Evolutionary conservation across 129 eudicot genomes (phyloP).

Genomic region (Escallonia herrerae): DNA sequence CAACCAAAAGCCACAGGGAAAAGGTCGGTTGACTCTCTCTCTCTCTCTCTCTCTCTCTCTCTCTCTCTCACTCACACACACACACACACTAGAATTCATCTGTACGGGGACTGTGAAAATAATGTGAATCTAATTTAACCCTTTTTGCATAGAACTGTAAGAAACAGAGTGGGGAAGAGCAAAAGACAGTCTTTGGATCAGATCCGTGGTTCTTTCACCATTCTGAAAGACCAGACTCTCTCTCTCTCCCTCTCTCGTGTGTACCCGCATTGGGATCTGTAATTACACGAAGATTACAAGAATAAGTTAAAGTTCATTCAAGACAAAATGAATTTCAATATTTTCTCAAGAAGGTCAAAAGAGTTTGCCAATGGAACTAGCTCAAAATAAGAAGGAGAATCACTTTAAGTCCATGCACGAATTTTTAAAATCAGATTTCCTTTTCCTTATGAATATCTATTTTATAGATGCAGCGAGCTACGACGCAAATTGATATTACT

Average conservation of each 20-base stretch:
- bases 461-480: too few relatives aligned
- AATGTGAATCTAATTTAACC: neutral
- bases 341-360: too few relatives aligned
- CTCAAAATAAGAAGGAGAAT: too few relatives aligned
- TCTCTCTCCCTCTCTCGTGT: constrained; percentile 11
- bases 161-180: neutral
- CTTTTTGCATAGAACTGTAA: neutral
- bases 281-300: neutral
- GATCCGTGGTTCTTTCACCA: constrained; percentile 4
- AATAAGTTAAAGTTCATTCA: too few relatives aligned
- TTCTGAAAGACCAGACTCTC: neutral
- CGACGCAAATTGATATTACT: too few relatives aligned
- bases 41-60: constrained; percentile 13
- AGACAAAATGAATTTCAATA: too few relatives aligned
- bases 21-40: constrained; percentile 73
- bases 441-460: too few relatives aligned
- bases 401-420: too few relatives aligned
- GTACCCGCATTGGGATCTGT: constrained; percentile 3
- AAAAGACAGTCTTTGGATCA: constrained; percentile 3
- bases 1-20: constrained; percentile 26
- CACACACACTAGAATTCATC: neutral
- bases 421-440: too few relatives aligned
- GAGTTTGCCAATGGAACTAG: too few relatives aligned
- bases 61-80: constrained; percentile 2
- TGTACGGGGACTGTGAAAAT: constrained; percentile 10